A percentile compares a stretch with the other conserved stretches of the same genome.
Evolutionary conservation across 257 asterid genomes (phyloP).

Genomic region (Nicotiana noctiflora): DNA sequence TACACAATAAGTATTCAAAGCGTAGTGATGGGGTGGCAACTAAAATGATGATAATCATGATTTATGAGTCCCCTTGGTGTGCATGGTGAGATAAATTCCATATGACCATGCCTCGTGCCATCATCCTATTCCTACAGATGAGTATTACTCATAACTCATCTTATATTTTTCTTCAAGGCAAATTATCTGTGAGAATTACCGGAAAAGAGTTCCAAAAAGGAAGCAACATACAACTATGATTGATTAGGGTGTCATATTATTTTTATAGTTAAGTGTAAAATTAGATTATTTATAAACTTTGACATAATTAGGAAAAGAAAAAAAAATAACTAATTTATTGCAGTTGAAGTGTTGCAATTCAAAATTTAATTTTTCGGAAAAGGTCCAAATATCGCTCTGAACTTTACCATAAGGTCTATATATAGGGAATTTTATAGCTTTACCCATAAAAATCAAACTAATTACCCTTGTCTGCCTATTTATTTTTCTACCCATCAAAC

Average conservation of each 20-base stretch:
- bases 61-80: neutral
- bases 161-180: neutral
- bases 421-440: too few relatives aligned
- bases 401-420: too few relatives aligned
- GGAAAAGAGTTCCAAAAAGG: too few relatives aligned
- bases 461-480: too few relatives aligned
- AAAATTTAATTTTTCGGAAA: too few relatives aligned
- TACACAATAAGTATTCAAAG: neutral
- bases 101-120: neutral
- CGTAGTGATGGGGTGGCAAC: neutral
- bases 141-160: neutral
- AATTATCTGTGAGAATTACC: too few relatives aligned
- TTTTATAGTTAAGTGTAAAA: too few relatives aligned
- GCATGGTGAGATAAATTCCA: neutral
- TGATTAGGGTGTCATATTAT: neutral
- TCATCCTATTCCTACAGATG: neutral
- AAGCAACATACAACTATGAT: neutral
- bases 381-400: too few relatives aligned
- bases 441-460: neutral
- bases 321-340: neutral
- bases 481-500: too few relatives aligned
- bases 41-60: conserved; percentile 6
- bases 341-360: neutral
- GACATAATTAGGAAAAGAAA: neutral
- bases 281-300: neutral